These are phyloP conservation scores for Arabidopsis lyrata DNA, from an alignment of 441 rosid genomes.

Conservation along the genomic window DNA sequence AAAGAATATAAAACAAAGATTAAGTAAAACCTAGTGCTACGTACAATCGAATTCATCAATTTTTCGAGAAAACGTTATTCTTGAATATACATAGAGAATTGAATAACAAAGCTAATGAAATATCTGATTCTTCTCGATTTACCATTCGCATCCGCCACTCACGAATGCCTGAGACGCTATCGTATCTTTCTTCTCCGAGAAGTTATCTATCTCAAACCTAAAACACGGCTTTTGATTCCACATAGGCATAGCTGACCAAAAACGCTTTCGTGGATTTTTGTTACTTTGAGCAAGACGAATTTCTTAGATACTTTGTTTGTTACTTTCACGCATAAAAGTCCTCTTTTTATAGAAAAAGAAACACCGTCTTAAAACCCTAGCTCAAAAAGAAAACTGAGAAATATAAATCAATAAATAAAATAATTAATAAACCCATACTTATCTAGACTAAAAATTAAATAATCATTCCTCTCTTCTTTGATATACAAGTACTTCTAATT, in stretches of 20 bases:
- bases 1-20: not conserved
- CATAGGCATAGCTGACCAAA: constrained; percentile 15
- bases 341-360: not conserved
- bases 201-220: constrained; percentile 19
- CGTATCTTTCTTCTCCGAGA: not conserved
- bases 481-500: too few relatives aligned
- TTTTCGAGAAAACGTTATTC: not conserved
- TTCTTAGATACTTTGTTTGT: not conserved
- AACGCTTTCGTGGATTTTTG: constrained; percentile 8
- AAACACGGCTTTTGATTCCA: constrained; percentile 27
- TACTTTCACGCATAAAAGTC: not conserved
- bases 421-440: too few relatives aligned
- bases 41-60: not conserved
- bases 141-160: constrained; percentile 37
- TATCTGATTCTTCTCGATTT: not conserved
- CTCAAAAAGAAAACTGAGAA: not conserved
- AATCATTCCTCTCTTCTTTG: too few relatives aligned
- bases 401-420: too few relatives aligned
- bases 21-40: not conserved
- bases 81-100: not conserved
- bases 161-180: not conserved
- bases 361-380: constrained; percentile 9
- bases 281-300: not conserved
- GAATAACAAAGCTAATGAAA: not conserved
- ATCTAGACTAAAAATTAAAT: too few relatives aligned